These are phyloP conservation scores for Verticillium tricorpus DNA, from an alignment of 2,329 filamentous ascomycete species.

Conservation along the genomic window DNA sequence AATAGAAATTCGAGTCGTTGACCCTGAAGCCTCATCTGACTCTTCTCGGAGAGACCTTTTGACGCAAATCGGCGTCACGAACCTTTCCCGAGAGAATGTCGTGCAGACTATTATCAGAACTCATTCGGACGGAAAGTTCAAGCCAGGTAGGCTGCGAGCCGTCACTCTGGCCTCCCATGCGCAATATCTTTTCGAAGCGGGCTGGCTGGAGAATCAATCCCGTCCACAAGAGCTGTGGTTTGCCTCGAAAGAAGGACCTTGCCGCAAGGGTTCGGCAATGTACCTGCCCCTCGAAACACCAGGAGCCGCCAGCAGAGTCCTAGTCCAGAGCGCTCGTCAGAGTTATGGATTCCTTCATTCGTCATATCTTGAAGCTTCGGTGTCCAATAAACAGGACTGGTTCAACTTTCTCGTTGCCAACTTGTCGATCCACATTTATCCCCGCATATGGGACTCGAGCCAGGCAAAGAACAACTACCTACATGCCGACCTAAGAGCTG, in stretches of 20 bases:
- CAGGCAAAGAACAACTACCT: not conserved
- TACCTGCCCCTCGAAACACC: slow-evolving; percentile 1
- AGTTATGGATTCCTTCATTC: slow-evolving; percentile 4
- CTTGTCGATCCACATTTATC: not conserved
- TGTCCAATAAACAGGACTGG: not conserved
- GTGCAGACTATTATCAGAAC: not conserved
- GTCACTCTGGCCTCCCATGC: not conserved
- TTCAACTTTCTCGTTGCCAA: not conserved
- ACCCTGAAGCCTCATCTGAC: not conserved
- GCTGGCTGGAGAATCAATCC: not conserved
- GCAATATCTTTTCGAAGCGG: not conserved
- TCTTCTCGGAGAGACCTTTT: not conserved
- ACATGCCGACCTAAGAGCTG: not conserved
- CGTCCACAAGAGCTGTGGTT: slow-evolving; percentile 1
- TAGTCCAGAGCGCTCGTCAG: not conserved
- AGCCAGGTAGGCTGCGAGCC: not conserved
- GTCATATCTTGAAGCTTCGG: not conserved
- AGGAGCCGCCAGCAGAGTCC: not conserved
- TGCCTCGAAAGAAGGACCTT: not conserved
- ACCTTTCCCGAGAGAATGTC: not conserved
- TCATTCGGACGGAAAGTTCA: not conserved
- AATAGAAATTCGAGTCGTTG: slow-evolving; percentile 4
- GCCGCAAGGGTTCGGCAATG: not conserved
- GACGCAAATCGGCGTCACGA: not conserved
- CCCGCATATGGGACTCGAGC: not conserved